Evolutionary conservation across 2,329 filamentous ascomycete genomes (phyloP).

Genomic region (Colletotrichum sp.): DNA sequence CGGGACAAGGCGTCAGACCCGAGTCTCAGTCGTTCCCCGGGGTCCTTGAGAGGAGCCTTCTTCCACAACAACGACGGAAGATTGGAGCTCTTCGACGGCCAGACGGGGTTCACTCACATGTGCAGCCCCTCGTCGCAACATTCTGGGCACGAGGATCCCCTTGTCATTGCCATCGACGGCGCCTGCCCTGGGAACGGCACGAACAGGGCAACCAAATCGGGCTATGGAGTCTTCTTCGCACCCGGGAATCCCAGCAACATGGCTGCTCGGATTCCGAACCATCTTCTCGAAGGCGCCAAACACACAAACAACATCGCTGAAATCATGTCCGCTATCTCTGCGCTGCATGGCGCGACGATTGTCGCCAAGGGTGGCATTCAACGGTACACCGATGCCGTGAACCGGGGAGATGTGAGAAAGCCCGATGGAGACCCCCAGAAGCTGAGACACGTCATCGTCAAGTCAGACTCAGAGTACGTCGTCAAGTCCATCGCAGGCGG

Average conservation of each 20-base stretch:
- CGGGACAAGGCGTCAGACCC: not conserved
- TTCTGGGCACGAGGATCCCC: not conserved
- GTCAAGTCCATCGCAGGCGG: not conserved
- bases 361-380: not conserved
- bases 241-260: not conserved
- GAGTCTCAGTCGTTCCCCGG: not conserved
- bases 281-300: not conserved
- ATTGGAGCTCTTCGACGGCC: not conserved
- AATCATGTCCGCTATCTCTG: not conserved
- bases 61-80: not conserved
- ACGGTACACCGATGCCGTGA: not conserved
- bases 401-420: not conserved
- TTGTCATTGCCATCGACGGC: not conserved
- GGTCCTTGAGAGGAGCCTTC: not conserved
- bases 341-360: not conserved
- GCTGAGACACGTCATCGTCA: not conserved
- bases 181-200: not conserved
- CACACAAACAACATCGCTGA: not conserved
- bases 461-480: not conserved
- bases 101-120: not conserved
- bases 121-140: not conserved
- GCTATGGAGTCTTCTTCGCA: not conserved
- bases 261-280: not conserved
- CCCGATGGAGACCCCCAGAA: fast-evolving
- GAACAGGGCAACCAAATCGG: not conserved